These are phyloP conservation scores for Juglanconis oblonga DNA, from an alignment of 2,329 filamentous ascomycete species.

Conservation along the genomic window DNA sequence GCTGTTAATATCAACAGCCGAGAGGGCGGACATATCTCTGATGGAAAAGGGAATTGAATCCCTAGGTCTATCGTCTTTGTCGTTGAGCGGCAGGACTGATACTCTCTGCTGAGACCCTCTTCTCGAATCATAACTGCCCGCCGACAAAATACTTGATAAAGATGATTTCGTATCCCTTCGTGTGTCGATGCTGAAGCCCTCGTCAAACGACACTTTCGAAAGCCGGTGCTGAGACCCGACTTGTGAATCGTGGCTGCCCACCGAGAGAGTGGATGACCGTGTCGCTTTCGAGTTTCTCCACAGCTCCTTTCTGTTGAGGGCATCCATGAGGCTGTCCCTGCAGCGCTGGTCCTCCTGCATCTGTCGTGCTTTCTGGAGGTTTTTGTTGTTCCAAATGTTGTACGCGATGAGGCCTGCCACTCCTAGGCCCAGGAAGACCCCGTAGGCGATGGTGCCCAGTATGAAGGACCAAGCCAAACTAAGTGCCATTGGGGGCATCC, in stretches of 20 bases:
- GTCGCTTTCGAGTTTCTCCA: neutral
- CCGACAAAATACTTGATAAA: neutral
- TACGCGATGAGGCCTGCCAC: slow-evolving; percentile 3
- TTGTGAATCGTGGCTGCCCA: neutral
- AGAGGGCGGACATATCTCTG: neutral
- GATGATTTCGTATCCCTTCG: neutral
- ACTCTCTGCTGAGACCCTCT: neutral
- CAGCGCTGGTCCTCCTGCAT: neutral
- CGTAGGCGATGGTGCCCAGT: neutral
- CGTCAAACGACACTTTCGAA: neutral
- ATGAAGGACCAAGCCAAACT: neutral
- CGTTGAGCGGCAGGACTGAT: neutral
- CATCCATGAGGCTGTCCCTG: neutral
- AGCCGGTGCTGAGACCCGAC: neutral
- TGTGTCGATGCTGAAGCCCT: neutral
- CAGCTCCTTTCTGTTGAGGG: neutral
- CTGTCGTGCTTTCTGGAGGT: neutral
- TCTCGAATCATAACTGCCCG: neutral
- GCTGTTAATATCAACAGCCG: neutral
- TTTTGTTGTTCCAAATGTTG: slow-evolving; percentile 14
- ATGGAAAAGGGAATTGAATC: neutral
- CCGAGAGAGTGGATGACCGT: neutral
- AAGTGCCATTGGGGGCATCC: neutral
- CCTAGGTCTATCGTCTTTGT: neutral
- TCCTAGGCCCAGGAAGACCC: neutral